Conservation (phyloP, 2,329 filamentous ascomycete species). For the Catunica adiposa region DNA sequence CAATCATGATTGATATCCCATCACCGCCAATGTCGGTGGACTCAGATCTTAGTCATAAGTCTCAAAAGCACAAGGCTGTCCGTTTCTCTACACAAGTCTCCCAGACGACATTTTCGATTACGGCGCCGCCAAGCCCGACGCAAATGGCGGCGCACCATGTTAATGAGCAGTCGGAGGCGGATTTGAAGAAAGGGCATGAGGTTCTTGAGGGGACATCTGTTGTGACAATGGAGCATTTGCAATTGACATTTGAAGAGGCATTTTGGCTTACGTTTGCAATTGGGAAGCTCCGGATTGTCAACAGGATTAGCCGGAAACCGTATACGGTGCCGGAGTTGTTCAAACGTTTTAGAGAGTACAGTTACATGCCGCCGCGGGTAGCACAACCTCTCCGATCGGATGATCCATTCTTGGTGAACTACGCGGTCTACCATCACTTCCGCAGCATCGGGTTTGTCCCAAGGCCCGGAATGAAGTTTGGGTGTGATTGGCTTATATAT, state of each 20-base stretch:
- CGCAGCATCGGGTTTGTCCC: conserved; percentile 90
- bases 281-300: conserved; percentile 50
- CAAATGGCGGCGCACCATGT: conserved; percentile 16
- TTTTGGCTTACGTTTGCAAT: conserved; percentile 79
- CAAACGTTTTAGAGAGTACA: conserved; percentile 49
- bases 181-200: conserved; percentile 9
- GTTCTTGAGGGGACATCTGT: conserved; percentile 17
- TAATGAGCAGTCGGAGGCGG: conserved; percentile 16
- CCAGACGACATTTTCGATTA: conserved; percentile 41
- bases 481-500: conserved; percentile 88
- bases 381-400: conserved; percentile 44
- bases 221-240: conserved; percentile 61
- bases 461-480: conserved; percentile 84
- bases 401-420: conserved; percentile 71
- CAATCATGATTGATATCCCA: conserved; percentile 2
- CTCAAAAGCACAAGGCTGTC: conserved; percentile 44
- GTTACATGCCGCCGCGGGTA: conserved; percentile 42
- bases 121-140: conserved; percentile 35
- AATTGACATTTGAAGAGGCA: conserved; percentile 75
- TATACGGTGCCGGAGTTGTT: conserved; percentile 44
- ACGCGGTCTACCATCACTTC: conserved; percentile 89
- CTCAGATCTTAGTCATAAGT: neutral
- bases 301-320: conserved; percentile 28
- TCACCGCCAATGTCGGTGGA: conserved; percentile 4
- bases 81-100: conserved; percentile 53